Conservation (phyloP, 345 rosid species). For the Linum trigynum region DNA sequence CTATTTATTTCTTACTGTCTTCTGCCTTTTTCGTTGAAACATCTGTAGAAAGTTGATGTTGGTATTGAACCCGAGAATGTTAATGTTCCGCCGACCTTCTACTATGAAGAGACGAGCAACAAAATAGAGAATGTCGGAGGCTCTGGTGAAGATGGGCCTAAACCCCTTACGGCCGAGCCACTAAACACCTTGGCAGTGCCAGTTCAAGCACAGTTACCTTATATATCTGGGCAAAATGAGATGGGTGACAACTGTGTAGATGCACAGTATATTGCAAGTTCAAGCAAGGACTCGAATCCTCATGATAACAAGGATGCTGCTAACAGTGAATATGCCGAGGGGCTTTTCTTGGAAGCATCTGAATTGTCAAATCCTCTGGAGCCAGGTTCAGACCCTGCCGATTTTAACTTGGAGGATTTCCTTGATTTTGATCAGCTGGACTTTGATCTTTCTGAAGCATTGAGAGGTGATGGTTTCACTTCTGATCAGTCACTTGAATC, state of each 20-base stretch:
- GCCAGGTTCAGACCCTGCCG: conserved; percentile 27
- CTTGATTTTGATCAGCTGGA: conserved; percentile 44
- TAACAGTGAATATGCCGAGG: conserved; percentile 37
- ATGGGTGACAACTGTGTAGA: conserved; percentile 29
- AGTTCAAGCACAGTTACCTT: conserved; percentile 29
- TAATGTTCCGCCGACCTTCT: conserved; percentile 32
- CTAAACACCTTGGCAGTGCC: conserved; percentile 17
- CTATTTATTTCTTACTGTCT: not conserved
- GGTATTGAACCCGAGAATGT: conserved; percentile 33
- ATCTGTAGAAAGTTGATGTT: conserved; percentile 33
- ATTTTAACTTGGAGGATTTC: conserved; percentile 58
- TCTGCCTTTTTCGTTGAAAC: not conserved
- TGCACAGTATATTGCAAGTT: conserved; percentile 31
- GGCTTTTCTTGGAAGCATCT: conserved; percentile 48
- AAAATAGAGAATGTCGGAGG: conserved; percentile 29
- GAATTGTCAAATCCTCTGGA: conserved; percentile 47
- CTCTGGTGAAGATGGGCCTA: conserved; percentile 36
- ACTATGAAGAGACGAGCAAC: conserved; percentile 52
- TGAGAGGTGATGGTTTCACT: conserved; percentile 24
- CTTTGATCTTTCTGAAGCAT: conserved; percentile 47
- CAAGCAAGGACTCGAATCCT: conserved; percentile 28
- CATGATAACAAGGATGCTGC: conserved; percentile 26
- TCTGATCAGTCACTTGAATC: conserved; percentile 18
- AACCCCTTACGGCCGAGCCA: conserved; percentile 29
- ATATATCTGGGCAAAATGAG: conserved; percentile 23